Conservation (phyloP, 2,329 filamentous ascomycete species). For the Arthrocladium fulminans region DNA sequence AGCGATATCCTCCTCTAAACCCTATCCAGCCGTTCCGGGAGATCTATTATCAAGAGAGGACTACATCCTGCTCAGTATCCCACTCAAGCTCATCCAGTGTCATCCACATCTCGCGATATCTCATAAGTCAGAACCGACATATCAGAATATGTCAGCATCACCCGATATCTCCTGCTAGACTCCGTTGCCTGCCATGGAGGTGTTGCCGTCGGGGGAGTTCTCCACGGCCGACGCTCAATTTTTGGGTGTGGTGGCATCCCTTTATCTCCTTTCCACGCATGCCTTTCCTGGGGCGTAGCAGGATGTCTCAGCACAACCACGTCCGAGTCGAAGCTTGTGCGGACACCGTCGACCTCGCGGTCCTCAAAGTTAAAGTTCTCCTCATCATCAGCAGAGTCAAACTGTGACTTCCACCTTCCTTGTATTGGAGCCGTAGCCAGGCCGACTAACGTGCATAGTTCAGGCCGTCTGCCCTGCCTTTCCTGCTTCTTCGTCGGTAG, state of each 20-base stretch:
- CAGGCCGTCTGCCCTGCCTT: constrained; percentile 33
- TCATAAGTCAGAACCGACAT: constrained; percentile 53
- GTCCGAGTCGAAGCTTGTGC: constrained; percentile 18
- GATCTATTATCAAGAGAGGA: too few species aligned
- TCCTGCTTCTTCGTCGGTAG: constrained; percentile 47
- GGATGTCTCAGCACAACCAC: constrained; percentile 11
- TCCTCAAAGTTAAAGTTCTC: constrained; percentile 6
- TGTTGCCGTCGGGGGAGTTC: constrained; percentile 12
- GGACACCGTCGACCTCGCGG: constrained; percentile 16
- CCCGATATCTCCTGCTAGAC: constrained; percentile 38
- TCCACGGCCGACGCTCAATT: constrained; percentile 14
- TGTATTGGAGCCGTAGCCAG: constrained; percentile 51
- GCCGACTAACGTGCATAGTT: constrained; percentile 40
- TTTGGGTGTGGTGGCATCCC: neutral
- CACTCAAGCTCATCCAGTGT: constrained; percentile 9
- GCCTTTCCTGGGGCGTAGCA: constrained; percentile 1
- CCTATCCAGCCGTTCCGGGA: too few species aligned
- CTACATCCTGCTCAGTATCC: neutral
- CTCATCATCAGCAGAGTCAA: neutral
- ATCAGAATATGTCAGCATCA: constrained; percentile 50
- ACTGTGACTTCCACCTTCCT: constrained; percentile 25
- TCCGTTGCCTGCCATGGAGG: constrained; percentile 33
- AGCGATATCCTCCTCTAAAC: too few species aligned
- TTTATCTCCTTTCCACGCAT: constrained; percentile 1
- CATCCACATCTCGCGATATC: constrained; percentile 31